Evolutionary conservation across 2,329 filamentous ascomycete genomes (phyloP).

Genomic region (Exophiala xenobiotica): DNA sequence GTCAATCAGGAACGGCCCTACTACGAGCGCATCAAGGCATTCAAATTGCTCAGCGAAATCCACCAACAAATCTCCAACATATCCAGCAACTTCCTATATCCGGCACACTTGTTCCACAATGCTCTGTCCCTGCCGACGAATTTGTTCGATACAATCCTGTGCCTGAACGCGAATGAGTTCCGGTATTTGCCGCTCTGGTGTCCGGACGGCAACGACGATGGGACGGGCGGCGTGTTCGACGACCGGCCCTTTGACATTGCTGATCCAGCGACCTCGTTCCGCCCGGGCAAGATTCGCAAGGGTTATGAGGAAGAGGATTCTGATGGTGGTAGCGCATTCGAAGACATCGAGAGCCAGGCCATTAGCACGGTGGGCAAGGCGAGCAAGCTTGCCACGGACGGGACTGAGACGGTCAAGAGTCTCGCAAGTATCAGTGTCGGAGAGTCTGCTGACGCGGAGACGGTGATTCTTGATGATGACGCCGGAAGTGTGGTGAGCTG

Average conservation of each 20-base stretch:
- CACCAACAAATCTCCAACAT: constrained; percentile 6
- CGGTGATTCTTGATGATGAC: no score
- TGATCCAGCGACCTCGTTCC: neutral
- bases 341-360: constrained; percentile 32
- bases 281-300: constrained; percentile 36
- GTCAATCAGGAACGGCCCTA: no score
- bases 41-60: constrained; percentile 9
- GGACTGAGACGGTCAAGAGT: constrained; percentile 33
- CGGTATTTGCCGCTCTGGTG: constrained; percentile 67
- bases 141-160: constrained; percentile 47
- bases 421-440: constrained; percentile 6
- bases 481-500: no score
- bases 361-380: constrained; percentile 39
- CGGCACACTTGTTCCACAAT: constrained; percentile 22
- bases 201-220: constrained; percentile 57
- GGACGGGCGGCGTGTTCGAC: constrained; percentile 50
- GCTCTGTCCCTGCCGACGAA: constrained; percentile 13
- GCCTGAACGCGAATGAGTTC: constrained; percentile 57
- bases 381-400: constrained; percentile 38
- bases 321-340: constrained; percentile 29
- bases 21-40: constrained; percentile 2
- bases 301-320: constrained; percentile 27
- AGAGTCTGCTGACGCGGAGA: neutral
- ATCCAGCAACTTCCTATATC: constrained; percentile 15
- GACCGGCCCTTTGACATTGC: constrained; percentile 30